Evolutionary conservation across 768 basidiomycete genomes (phyloP).

Genomic region (Guyanaporus albipodus): DNA sequence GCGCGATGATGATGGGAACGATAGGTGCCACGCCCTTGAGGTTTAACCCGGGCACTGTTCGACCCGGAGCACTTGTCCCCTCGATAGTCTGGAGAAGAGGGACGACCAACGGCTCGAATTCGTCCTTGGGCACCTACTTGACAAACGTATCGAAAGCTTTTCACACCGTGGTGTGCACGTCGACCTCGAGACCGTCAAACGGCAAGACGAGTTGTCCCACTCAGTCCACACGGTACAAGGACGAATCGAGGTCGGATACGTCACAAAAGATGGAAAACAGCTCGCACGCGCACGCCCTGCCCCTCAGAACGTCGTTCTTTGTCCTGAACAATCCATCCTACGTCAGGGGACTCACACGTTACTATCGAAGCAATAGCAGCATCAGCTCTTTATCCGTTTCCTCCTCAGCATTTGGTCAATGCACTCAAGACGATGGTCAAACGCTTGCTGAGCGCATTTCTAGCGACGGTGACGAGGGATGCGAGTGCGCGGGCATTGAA

Average conservation of each 20-base stretch:
- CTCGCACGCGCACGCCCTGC: conserved; percentile 75
- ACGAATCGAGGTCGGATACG: conserved; percentile 73
- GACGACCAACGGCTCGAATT: conserved; percentile 86
- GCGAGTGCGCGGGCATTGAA: conserved; percentile 94
- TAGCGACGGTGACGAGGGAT: conserved; percentile 91
- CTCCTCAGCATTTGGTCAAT: conserved; percentile 73
- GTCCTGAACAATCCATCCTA: conserved; percentile 48
- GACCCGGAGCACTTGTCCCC: conserved; percentile 72
- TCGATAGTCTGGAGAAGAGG: conserved; percentile 88
- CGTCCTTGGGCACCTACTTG: conserved; percentile 89
- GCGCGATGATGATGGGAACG: conserved; percentile 84
- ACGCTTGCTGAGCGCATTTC: conserved; percentile 81
- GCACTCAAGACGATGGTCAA: conserved; percentile 75
- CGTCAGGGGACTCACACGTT: conserved; percentile 24
- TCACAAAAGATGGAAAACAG: conserved; percentile 83
- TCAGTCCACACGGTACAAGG: conserved; percentile 91
- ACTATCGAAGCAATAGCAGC: conserved; percentile 88
- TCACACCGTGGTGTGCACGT: conserved; percentile 81
- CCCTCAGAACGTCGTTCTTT: conserved; percentile 63
- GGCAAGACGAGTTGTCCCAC: conserved; percentile 81
- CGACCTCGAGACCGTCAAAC: conserved; percentile 71
- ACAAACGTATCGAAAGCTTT: conserved; percentile 81
- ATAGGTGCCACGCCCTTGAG: conserved; percentile 80
- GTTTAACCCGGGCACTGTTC: conserved; percentile 80
- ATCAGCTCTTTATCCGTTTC: conserved; percentile 76